Conservation (phyloP, 768 basidiomycete species). For the Hebeloma cylindrosporum region DNA sequence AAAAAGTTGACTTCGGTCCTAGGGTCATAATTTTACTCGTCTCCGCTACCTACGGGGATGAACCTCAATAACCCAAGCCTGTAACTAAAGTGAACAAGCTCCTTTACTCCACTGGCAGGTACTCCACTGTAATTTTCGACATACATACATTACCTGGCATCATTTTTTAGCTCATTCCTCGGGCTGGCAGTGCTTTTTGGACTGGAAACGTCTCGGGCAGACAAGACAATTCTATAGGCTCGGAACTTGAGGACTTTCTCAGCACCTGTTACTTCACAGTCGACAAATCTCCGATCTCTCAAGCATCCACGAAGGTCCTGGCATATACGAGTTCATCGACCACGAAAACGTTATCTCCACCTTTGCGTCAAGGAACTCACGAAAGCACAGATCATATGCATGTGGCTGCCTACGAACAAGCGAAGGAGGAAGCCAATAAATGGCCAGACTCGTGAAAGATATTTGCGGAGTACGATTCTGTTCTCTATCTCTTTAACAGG, state of each 20-base stretch:
- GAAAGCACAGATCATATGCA: constrained; percentile 91
- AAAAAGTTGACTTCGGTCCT: too few species aligned
- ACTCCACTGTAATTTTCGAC: too few species aligned
- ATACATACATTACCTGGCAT: too few species aligned
- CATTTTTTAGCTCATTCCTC: constrained; percentile 66
- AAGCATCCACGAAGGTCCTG: constrained; percentile 68
- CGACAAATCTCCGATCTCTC: constrained; percentile 62
- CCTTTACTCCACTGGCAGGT: too few species aligned
- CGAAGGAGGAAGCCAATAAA: constrained; percentile 89
- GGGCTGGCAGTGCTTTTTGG: constrained; percentile 37
- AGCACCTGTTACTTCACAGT: constrained; percentile 67
- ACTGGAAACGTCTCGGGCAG: background rate
- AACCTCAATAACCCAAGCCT: too few species aligned
- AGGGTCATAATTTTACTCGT: too few species aligned
- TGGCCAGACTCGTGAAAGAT: constrained; percentile 92
- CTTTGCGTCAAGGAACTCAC: constrained; percentile 82
- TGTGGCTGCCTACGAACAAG: constrained; percentile 92
- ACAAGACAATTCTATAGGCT: constrained; percentile 32
- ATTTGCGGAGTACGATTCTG: constrained; percentile 70
- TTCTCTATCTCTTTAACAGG: constrained; percentile 39
- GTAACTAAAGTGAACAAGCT: too few species aligned
- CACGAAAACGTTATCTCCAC: constrained; percentile 70
- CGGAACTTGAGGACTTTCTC: constrained; percentile 73
- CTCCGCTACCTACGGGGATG: too few species aligned
- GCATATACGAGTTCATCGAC: constrained; percentile 49